Evolutionary conservation across 2,329 filamentous ascomycete genomes (phyloP), one percentile per base, ranked within the genome.

Genomic region (Epichloe typhina): DNA sequence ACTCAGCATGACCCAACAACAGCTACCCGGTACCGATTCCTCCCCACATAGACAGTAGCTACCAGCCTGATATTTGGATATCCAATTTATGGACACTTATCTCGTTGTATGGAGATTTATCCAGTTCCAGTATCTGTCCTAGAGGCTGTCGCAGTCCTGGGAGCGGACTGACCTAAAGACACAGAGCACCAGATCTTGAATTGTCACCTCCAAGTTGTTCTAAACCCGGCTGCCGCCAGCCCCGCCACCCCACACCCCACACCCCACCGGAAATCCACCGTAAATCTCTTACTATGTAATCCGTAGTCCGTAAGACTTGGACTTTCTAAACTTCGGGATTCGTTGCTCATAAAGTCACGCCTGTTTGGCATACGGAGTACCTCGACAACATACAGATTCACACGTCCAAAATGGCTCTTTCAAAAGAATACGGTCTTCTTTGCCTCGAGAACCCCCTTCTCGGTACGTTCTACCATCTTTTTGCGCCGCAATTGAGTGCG

Each of bases 381-480:
- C 19, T 9, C 3, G 11, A 33, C 23, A 42, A 8, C 17, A 37
- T 2, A 21, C 15, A 15, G 12, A 4, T 11, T 19, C 33, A 43
- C 21, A 43, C 39, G 7, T 44, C 11, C 39, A 45, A 47, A 36
- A 95, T 95, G 88, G 77, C 86, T 65, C 69, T 82, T 60, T 66
- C 70, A 61, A 85, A 89, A 72, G 84, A 89, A 71, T 97, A 85
- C 74, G 77, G 87, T 70, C 85, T 98, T 63, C 79, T 97, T 65
- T 93, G 86, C 72, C 74, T 98, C 63, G 93, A 96, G 84, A 98
- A 98, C 72, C 93, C 93, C 69, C 83, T 98, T 62, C 86, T 98
- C 63, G 91, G 86, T 90, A 73, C 60, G 77, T 71, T 17, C 15
- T 17, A n/a, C n/a, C 3, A 43, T 36, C 12, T 36, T 36, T 5